Base-by-base conservation (phyloP, 1,284 basidiomycete species). In the Rhizoctonia solani region DNA sequence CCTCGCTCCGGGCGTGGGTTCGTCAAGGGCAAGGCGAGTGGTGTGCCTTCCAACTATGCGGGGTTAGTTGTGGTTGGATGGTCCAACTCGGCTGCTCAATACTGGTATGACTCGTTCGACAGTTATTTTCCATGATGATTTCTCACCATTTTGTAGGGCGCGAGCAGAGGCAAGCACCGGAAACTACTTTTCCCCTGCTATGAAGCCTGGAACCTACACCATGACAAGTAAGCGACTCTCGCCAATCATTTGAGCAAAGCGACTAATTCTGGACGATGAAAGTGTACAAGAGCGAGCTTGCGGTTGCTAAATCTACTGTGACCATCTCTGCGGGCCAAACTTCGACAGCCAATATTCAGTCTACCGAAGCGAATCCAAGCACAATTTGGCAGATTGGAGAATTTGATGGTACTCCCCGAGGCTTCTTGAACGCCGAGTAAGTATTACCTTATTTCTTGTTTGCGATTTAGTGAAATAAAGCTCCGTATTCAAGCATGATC, bases 171-270 rank as follows among this genome's bases (percentile, higher is more conserved):
- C 75, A 67, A 79, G 78, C 52, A 39, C 37, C 21, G 81, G 80
- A 42, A 74, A 76, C 34, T 82, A 81, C 75, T 78, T 76, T 8
- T 77, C 79, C 25, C 79, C 78, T 16, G 70, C 75, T 68, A 80
- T 82, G 77, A 82, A 81, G 66, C 81, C 81, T n/a, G 81, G 81
- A 30, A 79, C 78, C 0, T 80, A 79, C 67, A 78, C 78, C 11
- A 78, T 76, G n/a, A 80, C 79, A 1, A 46, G 44, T 46, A 46
- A 9, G 44, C n/a, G 9, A 6, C 44, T 19, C 6, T 46, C 6
- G 8, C 37, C 73, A 54, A n/a, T 65, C 37, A 30, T 9, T 19
- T 8, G 47, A 8, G 19, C 47, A 19, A 21, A 27, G 13, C 21
- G 25, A 8, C 25, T 50, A 21, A 54, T 47, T n/a, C n/a, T n/a